These are phyloP conservation scores for Daldinia vernicosa DNA, from an alignment of 495 filamentous ascomycete genomes.

Conservation along the genomic window DNA sequence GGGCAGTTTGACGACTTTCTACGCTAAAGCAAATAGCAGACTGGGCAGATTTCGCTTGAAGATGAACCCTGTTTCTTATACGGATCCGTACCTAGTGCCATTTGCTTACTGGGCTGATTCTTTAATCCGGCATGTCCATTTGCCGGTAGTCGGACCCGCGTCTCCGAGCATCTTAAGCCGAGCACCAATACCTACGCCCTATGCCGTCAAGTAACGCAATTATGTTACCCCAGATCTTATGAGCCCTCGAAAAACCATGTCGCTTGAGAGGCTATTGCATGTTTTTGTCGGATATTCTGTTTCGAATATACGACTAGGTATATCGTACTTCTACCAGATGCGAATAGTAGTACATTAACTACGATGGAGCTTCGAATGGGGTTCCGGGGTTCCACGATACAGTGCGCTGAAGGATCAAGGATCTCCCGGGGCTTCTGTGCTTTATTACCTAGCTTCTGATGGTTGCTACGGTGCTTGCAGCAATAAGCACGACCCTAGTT, in stretches of 20 bases:
- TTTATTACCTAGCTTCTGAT: constrained; percentile 14
- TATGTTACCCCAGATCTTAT: constrained; percentile 27
- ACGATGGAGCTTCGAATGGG: constrained; percentile 4
- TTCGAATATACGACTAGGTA: constrained; percentile 30
- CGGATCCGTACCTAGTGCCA: no score
- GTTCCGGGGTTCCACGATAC: constrained; percentile 13
- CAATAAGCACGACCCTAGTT: constrained; percentile 38
- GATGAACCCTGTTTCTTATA: constrained; percentile 27
- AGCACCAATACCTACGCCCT: constrained; percentile 16
- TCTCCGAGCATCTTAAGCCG: constrained; percentile 16
- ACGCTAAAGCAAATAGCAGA: background rate
- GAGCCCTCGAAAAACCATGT: constrained; percentile 22
- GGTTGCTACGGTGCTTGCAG: constrained; percentile 33
- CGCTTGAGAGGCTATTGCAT: constrained; percentile 14
- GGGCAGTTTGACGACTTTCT: background rate
- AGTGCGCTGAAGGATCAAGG: constrained; percentile 35
- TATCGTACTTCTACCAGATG: background rate
- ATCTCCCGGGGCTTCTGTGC: constrained; percentile 24
- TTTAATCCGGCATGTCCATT: constrained; percentile 10
- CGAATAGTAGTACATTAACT: background rate
- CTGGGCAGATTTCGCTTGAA: background rate
- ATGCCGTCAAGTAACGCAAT: constrained; percentile 14
- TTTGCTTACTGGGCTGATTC: constrained; percentile 22
- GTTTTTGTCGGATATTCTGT: constrained; percentile 14
- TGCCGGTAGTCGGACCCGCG: constrained; percentile 32